Base-by-base conservation (phyloP, 768 basidiomycete species). In the Pleurotus cornucopiae region DNA sequence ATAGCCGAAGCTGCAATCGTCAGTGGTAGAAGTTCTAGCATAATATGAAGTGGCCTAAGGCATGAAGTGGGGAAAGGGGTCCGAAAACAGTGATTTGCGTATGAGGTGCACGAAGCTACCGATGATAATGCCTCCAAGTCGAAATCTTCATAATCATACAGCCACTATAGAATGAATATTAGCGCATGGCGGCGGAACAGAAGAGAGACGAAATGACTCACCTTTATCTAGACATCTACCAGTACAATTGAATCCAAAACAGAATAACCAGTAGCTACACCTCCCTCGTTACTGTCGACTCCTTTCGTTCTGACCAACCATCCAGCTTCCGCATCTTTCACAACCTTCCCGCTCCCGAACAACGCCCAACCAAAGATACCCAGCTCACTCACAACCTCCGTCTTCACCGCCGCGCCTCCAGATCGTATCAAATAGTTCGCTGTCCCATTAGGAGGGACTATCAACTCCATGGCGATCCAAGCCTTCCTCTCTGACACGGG, bases 401-500 rank as follows among this genome's bases (percentile, higher is more conserved):
- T 72, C 58, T 79, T 79, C 34, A 83, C 77, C 16, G 75, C 73
- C 3, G 64, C 76, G 37, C 76, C 76, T 1, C 88, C 88, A 5
- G 91, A 84, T 34, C 89, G 83, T 18, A 97, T 77, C 41, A 99
- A 81, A 67, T 89, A 87, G 59, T 88, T 90, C 5, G 81, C 76
- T 12, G 83, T 63, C 2, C 82, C 81, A 25, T 75, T 67, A 0
- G 95, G 95, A 1, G 94, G 86, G 16, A 76, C 73, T 59, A 99
- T 99, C 62, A 98, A 73, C 58, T 89, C 86, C 96, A 98, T 98
- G 30, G 95, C 89, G 54, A 98, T 94, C 91, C 96, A 99, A 2
- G 90, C 94, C 60, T 83, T 79, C 6, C 86, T 80, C 64, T 91
- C 89, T 53, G 74, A 65, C 1, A 63, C 68, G 0, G 80, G 79